phyloP scores from a whole-genome alignment of 2,329 filamentous ascomycete species.

The Raffaelea ambrosiae region DNA sequence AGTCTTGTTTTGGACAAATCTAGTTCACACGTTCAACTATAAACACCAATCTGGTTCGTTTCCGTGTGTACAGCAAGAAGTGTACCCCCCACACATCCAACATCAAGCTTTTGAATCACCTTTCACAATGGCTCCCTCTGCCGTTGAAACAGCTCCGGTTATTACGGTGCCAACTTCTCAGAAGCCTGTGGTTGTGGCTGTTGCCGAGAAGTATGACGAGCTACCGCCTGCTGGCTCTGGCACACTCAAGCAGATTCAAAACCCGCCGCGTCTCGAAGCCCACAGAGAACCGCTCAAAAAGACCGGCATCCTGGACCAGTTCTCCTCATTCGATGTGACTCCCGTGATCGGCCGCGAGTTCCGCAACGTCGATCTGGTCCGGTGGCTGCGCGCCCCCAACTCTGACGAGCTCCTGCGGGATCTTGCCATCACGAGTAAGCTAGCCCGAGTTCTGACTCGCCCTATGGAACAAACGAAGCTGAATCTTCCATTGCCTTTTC shows the following conservation, averaged over 20 bases:
- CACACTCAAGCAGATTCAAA: not conserved
- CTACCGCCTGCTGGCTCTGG: not conserved
- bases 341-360: constrained; percentile 50
- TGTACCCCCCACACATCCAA: no score
- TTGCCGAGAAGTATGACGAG: not conserved
- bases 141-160: not conserved
- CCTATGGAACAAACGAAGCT: no score
- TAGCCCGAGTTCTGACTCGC: no score
- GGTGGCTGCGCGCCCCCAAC: constrained; percentile 45
- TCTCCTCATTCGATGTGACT: constrained; percentile 39
- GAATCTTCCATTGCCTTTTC: no score
- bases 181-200: not conserved
- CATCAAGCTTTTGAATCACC: no score
- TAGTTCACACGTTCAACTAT: no score
- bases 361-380: constrained; percentile 37
- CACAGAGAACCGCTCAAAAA: constrained; percentile 10
- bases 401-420: constrained; percentile 49
- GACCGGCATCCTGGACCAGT: constrained; percentile 31
- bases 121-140: not conserved
- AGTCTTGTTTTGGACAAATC: no score
- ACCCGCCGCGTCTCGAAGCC: not conserved
- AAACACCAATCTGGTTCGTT: no score
- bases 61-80: no score
- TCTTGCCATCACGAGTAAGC: constrained; percentile 49
- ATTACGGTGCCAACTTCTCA: not conserved